Conservation (phyloP, 2,329 filamentous ascomycete genomes). For the Furcasterigmium sp. region DNA sequence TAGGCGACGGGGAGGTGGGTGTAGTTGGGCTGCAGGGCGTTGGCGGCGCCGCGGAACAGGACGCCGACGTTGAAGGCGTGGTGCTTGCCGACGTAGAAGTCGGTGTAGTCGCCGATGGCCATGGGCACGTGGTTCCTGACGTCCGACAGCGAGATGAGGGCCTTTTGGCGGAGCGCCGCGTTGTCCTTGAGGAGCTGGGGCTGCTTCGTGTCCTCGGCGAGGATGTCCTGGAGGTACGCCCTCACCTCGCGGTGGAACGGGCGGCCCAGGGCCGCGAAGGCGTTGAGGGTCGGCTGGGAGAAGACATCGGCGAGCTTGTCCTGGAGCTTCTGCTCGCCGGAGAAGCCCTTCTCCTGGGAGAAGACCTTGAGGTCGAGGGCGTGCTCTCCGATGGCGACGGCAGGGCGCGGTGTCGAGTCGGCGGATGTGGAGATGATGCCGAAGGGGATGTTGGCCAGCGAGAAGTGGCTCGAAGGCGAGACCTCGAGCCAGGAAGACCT, state of each 20-base stretch:
- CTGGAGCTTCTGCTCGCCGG: slow-evolving; percentile 15
- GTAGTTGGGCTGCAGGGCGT: slow-evolving; percentile 77
- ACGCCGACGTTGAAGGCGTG: slow-evolving; percentile 68
- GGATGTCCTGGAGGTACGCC: slow-evolving; percentile 58
- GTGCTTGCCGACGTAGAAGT: slow-evolving; percentile 77
- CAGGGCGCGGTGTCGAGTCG: slow-evolving; percentile 53
- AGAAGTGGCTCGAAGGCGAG: slow-evolving; percentile 49
- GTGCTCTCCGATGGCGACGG: slow-evolving; percentile 67
- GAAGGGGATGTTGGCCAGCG: slow-evolving; percentile 76
- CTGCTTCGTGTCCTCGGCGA: slow-evolving; percentile 46
- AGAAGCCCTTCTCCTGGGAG: slow-evolving; percentile 37
- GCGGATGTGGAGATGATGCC: slow-evolving; percentile 67
- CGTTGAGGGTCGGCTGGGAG: slow-evolving; percentile 56
- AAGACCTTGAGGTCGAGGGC: slow-evolving; percentile 66
- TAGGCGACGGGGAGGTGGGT: slow-evolving; percentile 76
- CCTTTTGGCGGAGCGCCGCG: slow-evolving; percentile 19
- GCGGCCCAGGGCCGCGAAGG: slow-evolving; percentile 66
- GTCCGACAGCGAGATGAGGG: slow-evolving; percentile 27
- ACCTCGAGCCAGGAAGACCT: slow-evolving; percentile 23
- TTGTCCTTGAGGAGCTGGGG: slow-evolving; percentile 29
- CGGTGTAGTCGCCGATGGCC: slow-evolving; percentile 76
- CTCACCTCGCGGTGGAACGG: slow-evolving; percentile 66
- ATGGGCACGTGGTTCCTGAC: slow-evolving; percentile 69
- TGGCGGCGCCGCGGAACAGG: slow-evolving; percentile 67
- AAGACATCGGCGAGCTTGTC: slow-evolving; percentile 16